These are phyloP conservation scores for Colletotrichum sp. DNA, from an alignment of 2,329 filamentous ascomycete species.

Conservation along the genomic window DNA sequence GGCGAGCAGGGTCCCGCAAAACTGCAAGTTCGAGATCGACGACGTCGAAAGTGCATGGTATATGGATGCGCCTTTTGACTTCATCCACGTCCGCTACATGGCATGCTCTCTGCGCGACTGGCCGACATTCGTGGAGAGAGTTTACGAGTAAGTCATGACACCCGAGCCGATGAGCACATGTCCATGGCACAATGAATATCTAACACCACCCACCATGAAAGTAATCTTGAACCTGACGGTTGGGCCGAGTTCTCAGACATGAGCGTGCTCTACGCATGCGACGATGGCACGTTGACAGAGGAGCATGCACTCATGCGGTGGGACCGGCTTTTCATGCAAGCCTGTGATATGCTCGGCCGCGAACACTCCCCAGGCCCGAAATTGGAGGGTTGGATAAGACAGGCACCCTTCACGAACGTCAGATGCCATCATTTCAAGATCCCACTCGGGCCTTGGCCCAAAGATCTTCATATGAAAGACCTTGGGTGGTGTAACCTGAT, in stretches of 20 bases:
- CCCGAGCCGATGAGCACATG: too few relatives aligned
- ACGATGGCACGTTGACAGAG: slow-evolving; percentile 40
- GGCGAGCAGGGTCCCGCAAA: neutral
- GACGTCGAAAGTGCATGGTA: neutral
- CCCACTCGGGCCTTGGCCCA: neutral
- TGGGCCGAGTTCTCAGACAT: slow-evolving; percentile 63
- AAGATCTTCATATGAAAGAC: neutral
- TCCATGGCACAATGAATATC: too few relatives aligned
- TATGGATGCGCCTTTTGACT: neutral
- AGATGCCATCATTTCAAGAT: neutral
- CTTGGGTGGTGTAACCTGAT: neutral
- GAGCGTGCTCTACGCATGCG: slow-evolving; percentile 50
- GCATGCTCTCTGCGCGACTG: neutral
- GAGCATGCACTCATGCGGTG: slow-evolving; percentile 49
- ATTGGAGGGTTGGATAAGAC: neutral
- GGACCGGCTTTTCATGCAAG: slow-evolving; percentile 49
- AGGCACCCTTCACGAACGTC: neutral
- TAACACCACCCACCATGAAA: slow-evolving; percentile 22
- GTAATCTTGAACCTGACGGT: slow-evolving; percentile 56
- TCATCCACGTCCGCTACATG: neutral
- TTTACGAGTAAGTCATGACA: neutral
- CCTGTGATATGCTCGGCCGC: slow-evolving; percentile 30
- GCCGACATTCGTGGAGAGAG: neutral
- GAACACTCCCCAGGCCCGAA: neutral
- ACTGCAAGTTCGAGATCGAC: neutral